Percentiles rank a stretch among this genome's conserved stretches.
phyloP scores from a whole-genome alignment of 768 basidiomycete genomes.

The Lentinula lateritia region DNA sequence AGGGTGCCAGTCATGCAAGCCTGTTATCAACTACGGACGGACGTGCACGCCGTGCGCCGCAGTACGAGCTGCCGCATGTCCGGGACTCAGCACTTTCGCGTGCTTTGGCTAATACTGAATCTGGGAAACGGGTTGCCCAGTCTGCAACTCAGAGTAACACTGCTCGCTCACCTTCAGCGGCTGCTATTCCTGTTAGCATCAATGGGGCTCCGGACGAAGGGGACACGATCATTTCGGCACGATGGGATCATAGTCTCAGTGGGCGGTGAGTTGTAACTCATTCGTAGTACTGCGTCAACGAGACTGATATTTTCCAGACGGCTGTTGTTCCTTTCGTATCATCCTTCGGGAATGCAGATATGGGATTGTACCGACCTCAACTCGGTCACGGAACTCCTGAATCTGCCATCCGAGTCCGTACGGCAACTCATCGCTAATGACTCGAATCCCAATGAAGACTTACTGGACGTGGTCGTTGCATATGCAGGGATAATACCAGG shows the following conservation, averaged over 20 bases:
- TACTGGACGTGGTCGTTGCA: not conserved
- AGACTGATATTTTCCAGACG: slow-evolving; percentile 21
- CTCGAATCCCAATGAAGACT: not conserved
- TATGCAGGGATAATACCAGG: slow-evolving; percentile 3
- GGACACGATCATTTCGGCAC: slow-evolving; percentile 38
- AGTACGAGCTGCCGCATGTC: not conserved
- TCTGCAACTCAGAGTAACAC: not conserved
- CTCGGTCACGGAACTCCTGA: slow-evolving; percentile 47
- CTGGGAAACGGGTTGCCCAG: not conserved
- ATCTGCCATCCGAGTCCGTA: slow-evolving; percentile 23
- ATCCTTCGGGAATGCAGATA: slow-evolving; percentile 42
- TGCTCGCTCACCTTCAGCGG: slow-evolving; percentile 7
- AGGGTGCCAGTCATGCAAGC: not conserved
- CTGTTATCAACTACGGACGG: slow-evolving; percentile 1
- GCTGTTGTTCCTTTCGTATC: slow-evolving; percentile 50
- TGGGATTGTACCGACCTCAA: slow-evolving; percentile 53
- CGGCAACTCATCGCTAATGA: not conserved
- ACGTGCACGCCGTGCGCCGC: not conserved
- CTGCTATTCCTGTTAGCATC: slow-evolving; percentile 20
- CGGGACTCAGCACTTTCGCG: not conserved
- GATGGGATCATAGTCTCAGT: slow-evolving; percentile 31
- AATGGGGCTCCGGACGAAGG: slow-evolving; percentile 10
- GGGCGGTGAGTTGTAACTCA: slow-evolving; percentile 9
- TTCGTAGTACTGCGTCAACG: slow-evolving; percentile 7
- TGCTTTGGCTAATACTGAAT: not conserved